These are phyloP conservation scores for Ogataea allantospora DNA, from an alignment of 805 yeast genomes.

Conservation along the genomic window DNA sequence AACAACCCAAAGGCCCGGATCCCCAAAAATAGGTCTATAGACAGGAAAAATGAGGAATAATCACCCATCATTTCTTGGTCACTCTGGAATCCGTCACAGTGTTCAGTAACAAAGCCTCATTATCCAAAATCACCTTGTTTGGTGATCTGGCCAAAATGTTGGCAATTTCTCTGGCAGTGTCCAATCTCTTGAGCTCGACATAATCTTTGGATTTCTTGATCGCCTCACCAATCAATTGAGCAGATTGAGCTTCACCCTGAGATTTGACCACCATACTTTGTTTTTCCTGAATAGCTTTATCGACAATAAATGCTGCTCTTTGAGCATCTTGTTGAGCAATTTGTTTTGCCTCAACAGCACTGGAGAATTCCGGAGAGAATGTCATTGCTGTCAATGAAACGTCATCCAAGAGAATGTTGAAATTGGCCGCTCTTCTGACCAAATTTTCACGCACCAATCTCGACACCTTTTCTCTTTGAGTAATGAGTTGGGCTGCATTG, in stretches of 20 bases:
- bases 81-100: conserved; percentile 77
- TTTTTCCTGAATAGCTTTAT: conserved; percentile 95
- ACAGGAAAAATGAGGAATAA: conserved; percentile 9
- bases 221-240: conserved; percentile 98
- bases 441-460: conserved; percentile 87
- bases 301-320: conserved; percentile 95
- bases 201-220: conserved; percentile 94
- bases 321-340: conserved; percentile 99
- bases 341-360: conserved; percentile 97
- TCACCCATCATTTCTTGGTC: conserved; percentile 25
- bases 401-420: conserved; percentile 87
- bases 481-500: conserved; percentile 95
- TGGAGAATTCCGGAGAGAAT: conserved; percentile 95
- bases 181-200: conserved; percentile 94
- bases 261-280: conserved; percentile 97
- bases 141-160: conserved; percentile 80
- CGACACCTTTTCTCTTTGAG: conserved; percentile 97
- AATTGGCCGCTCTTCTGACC: conserved; percentile 85
- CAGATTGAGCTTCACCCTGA: conserved; percentile 97
- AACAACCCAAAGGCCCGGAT: conserved; percentile 34
- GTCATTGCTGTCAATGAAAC: conserved; percentile 97
- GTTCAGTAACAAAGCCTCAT: conserved; percentile 86
- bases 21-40: conserved; percentile 10
- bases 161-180: conserved; percentile 96
- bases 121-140: conserved; percentile 86